Percentiles rank a stretch among this genome's conserved stretches.
Conservation (phyloP, 2,329 filamentous ascomycete genomes). For the Colletotrichum sp. region DNA sequence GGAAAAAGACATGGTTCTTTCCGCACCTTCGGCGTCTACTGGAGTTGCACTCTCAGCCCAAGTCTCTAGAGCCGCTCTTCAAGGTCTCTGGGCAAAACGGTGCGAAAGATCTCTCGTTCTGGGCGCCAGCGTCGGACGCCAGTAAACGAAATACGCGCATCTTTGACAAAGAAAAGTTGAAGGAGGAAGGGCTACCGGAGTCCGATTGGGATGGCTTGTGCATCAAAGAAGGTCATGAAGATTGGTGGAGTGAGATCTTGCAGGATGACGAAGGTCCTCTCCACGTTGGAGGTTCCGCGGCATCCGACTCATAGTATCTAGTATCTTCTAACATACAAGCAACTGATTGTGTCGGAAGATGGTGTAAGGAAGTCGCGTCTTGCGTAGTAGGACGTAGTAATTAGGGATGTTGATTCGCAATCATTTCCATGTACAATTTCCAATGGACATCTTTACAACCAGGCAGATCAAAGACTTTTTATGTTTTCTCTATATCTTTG, state of each 20-base stretch:
- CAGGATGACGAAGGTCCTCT: conserved; percentile 24
- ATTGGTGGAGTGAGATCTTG: conserved; percentile 36
- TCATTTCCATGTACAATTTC: too few relatives aligned
- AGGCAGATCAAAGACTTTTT: too few relatives aligned
- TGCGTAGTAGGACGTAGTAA: too few relatives aligned
- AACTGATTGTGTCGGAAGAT: too few relatives aligned
- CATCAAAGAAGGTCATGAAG: conserved; percentile 21
- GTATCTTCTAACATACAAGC: too few relatives aligned
- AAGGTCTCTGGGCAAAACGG: conserved; percentile 10
- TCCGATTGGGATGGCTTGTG: conserved; percentile 24
- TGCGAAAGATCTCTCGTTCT: conserved; percentile 25
- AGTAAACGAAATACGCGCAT: conserved; percentile 4
- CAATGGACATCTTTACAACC: too few relatives aligned
- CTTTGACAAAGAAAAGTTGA: conserved; percentile 1
- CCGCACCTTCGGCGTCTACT: conserved; percentile 23
- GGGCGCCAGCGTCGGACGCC: conserved; percentile 17
- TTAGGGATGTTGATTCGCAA: too few relatives aligned
- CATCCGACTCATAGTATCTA: neutral
- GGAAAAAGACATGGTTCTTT: conserved; percentile 28
- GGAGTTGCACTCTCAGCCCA: neutral
- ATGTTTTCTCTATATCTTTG: too few relatives aligned
- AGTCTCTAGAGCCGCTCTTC: conserved; percentile 22
- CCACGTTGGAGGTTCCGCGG: neutral
- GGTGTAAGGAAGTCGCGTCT: too few relatives aligned
- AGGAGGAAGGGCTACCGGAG: neutral